A percentile compares a stretch with the other conserved stretches of the same genome.
Conservation (phyloP, 805 yeast genomes). For the Ogataea ganodermae region DNA sequence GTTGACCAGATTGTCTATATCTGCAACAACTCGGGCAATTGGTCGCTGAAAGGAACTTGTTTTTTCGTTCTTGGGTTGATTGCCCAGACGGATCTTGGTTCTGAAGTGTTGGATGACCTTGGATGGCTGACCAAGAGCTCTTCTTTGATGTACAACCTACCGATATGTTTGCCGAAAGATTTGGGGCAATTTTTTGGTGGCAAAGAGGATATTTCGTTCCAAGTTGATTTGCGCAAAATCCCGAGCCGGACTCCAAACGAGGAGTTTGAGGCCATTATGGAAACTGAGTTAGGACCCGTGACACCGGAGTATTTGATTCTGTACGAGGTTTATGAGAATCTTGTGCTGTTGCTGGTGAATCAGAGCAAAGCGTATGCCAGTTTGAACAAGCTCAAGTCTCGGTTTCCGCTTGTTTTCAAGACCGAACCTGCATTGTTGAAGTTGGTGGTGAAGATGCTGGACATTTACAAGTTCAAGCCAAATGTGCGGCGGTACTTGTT, state of each 20-base stretch:
- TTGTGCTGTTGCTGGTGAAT: slow-evolving; percentile 29
- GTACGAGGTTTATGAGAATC: slow-evolving; percentile 33
- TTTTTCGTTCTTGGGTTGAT: slow-evolving; percentile 77
- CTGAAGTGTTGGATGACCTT: slow-evolving; percentile 79
- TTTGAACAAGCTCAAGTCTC: slow-evolving; percentile 54
- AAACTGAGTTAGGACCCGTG: slow-evolving; percentile 32
- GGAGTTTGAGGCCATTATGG: slow-evolving; percentile 26
- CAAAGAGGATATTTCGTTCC: not conserved
- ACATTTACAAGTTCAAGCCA: slow-evolving; percentile 59
- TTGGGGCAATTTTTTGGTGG: not conserved
- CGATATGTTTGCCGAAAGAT: slow-evolving; percentile 32
- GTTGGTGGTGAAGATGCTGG: slow-evolving; percentile 53
- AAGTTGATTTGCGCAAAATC: slow-evolving; percentile 10
- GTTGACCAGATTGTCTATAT: slow-evolving; percentile 56
- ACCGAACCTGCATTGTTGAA: slow-evolving; percentile 53
- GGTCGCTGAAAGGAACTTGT: slow-evolving; percentile 74
- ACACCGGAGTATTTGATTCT: slow-evolving; percentile 27
- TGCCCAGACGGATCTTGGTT: slow-evolving; percentile 72
- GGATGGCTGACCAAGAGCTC: slow-evolving; percentile 66
- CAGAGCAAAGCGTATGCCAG: slow-evolving; percentile 31
- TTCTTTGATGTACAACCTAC: slow-evolving; percentile 41
- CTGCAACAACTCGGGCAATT: slow-evolving; percentile 46
- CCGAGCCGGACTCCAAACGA: slow-evolving; percentile 16
- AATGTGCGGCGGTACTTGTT: slow-evolving; percentile 60
- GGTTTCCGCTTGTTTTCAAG: slow-evolving; percentile 54